Evolutionary conservation across 2,329 filamentous ascomycete genomes (phyloP), one percentile per base, ranked within the genome.

Genomic region (Pseudomassariella vexata): DNA sequence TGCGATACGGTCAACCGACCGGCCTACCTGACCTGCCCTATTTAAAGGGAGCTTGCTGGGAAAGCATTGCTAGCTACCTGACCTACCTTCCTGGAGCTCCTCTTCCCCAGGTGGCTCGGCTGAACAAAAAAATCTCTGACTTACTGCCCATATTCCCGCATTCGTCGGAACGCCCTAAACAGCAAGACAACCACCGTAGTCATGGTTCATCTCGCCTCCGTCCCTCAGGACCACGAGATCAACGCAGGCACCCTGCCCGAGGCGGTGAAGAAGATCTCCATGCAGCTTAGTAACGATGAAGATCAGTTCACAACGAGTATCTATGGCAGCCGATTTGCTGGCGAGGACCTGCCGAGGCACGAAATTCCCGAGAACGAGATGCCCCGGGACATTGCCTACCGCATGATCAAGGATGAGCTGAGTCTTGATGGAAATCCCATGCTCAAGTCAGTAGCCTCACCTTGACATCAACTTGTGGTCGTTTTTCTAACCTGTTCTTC

Each of bases 381-480:
- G 89, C 90, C 90, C 26, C 79, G 76, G 47, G 85, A 94, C 46
- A 76, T 95, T 32, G 90, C 90, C n/a, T 95, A 95, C 60, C 82
- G 88, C 29, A 84, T 95, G 85, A 95, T 95, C 70, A 90, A 87
- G 68, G 90, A 95, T 57, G 86, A 95, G 53, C 69, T 95, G 43
- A 92, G 85, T 42, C 68, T 95, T 32, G 90, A 96, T 55, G 88
- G 88, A 35, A 94, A 90, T 48, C 87, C 88, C 7, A 90, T 88
- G 70, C 73, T 94, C 42, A 86, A 82, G 80, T 85, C 63, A 46
- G 70, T 53, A 7, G 17, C 11, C 4, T 17, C 9, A 25, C 20
- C 22, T 12, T 21, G 11, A 2, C 9, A 14, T 9, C 22, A 22
- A 10, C 16, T 23, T 19, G 29, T 22, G 20, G 31, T 37, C 14